These are phyloP conservation scores for Podospora appendiculata DNA, from an alignment of 495 filamentous ascomycete genomes.

Conservation along the genomic window DNA sequence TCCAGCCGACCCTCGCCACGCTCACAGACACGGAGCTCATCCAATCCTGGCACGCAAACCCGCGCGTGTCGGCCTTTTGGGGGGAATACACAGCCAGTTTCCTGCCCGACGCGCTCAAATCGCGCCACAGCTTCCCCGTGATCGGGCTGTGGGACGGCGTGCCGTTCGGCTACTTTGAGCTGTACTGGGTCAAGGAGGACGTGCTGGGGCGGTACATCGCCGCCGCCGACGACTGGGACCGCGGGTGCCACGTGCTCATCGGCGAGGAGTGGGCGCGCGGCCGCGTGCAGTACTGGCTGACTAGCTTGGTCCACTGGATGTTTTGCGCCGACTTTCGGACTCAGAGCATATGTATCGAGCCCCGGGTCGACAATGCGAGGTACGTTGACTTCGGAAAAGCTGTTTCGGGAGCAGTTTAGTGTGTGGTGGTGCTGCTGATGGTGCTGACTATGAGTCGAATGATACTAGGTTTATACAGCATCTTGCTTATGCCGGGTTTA, in stretches of 20 bases:
- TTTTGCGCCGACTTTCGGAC: conserved; percentile 78
- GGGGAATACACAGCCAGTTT: conserved; percentile 62
- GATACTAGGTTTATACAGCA: conserved; percentile 61
- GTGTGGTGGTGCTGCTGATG: background rate
- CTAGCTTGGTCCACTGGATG: conserved; percentile 75
- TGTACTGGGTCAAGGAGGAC: conserved; percentile 99
- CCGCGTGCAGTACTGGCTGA: conserved; percentile 71
- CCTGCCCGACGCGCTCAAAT: conserved; percentile 53
- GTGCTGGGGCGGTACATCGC: conserved; percentile 56
- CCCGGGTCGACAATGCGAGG: conserved; percentile 86
- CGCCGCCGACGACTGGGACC: conserved; percentile 68
- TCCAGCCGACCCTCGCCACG: conserved; percentile 18
- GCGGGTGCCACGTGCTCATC: conserved; percentile 80
- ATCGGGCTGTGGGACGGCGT: conserved; percentile 93
- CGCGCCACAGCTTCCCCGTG: conserved; percentile 74
- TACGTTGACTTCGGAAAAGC: conserved; percentile 34
- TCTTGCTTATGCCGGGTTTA: conserved; percentile 67
- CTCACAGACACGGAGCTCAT: conserved; percentile 66
- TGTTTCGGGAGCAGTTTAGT: background rate
- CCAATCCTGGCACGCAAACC: conserved; percentile 83
- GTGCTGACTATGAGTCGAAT: too few species aligned
- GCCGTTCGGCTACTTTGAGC: conserved; percentile 95
- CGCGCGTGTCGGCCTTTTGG: conserved; percentile 79
- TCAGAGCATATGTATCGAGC: conserved; percentile 74
- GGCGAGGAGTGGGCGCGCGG: conserved; percentile 92